Percentiles rank a stretch among this genome's conserved stretches.
phyloP scores from a whole-genome alignment of 2,329 filamentous ascomycete genomes.

The Alternaria brassicae region DNA sequence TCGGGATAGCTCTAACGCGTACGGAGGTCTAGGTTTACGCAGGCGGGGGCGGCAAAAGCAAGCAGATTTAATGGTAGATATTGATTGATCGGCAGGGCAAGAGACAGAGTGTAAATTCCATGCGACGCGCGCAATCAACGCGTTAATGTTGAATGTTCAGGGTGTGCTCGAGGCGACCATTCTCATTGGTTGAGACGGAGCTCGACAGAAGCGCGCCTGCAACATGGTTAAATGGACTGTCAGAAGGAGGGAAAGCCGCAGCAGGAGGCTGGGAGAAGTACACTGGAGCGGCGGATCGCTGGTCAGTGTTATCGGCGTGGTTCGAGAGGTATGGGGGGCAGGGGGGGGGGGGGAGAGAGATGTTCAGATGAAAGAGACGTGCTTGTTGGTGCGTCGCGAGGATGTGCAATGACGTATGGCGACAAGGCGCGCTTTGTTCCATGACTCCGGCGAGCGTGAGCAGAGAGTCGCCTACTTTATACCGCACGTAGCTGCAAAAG shows the following conservation, averaged over 20 bases:
- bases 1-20: neutral
- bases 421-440: constrained; percentile 14
- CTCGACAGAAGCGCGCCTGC: constrained; percentile 38
- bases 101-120: constrained; percentile 15
- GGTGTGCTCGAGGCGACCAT: constrained; percentile 34
- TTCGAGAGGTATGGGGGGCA: constrained; percentile 10
- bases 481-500: constrained; percentile 15
- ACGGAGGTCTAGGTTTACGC: constrained; percentile 9
- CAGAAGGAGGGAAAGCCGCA: constrained; percentile 36
- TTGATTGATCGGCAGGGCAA: constrained; percentile 16
- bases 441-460: neutral
- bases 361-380: constrained; percentile 17
- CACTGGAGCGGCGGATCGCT: constrained; percentile 37
- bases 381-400: constrained; percentile 29
- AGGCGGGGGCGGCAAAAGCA: constrained; percentile 21
- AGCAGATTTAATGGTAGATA: constrained; percentile 18
- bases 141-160: constrained; percentile 27
- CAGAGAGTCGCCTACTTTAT: constrained; percentile 10
- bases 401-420: constrained; percentile 23
- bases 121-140: constrained; percentile 30
- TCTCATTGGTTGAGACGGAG: constrained; percentile 42
- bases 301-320: constrained; percentile 27
- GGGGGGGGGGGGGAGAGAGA: too few species aligned
- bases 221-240: constrained; percentile 44
- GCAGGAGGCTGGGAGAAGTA: constrained; percentile 38